Conservation (phyloP, 179 eudicot genomes). For the Carnegiea gigantea region DNA sequence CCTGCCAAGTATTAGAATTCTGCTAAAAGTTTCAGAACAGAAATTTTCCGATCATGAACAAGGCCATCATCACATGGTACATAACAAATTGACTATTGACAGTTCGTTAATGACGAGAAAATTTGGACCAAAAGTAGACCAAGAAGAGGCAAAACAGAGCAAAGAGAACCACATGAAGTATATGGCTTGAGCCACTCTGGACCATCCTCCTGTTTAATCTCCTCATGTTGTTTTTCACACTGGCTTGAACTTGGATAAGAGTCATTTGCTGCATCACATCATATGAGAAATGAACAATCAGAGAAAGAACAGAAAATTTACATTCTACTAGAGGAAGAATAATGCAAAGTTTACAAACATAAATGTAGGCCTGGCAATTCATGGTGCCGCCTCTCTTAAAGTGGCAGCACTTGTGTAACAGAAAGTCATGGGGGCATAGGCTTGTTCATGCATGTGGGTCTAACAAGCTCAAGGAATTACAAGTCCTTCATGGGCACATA, state of each 20-base stretch:
- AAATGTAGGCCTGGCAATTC: not conserved
- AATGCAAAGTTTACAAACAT: not conserved
- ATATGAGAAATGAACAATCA: not conserved
- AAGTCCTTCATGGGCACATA: no score
- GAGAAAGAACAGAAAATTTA: no score
- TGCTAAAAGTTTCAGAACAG: not conserved
- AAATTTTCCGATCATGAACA: not conserved
- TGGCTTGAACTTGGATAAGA: conserved; percentile 81
- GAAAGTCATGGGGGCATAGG: no score
- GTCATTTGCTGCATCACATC: conserved; percentile 78
- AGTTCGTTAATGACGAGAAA: conserved; percentile 43
- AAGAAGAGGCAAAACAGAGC: conserved; percentile 66
- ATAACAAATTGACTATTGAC: not conserved
- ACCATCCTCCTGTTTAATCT: conserved; percentile 80
- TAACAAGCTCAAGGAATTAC: no score
- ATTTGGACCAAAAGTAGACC: conserved; percentile 69
- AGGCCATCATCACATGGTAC: not conserved
- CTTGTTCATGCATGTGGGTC: no score
- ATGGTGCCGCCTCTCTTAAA: no score
- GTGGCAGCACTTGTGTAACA: no score
- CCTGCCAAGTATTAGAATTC: not conserved
- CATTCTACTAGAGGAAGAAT: not conserved
- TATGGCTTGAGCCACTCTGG: conserved; percentile 70
- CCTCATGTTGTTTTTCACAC: conserved; percentile 33
- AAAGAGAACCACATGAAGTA: conserved; percentile 85